These are phyloP conservation scores for Fusarium sulawesiense DNA, from an alignment of 2,329 filamentous ascomycete genomes.

Conservation along the genomic window DNA sequence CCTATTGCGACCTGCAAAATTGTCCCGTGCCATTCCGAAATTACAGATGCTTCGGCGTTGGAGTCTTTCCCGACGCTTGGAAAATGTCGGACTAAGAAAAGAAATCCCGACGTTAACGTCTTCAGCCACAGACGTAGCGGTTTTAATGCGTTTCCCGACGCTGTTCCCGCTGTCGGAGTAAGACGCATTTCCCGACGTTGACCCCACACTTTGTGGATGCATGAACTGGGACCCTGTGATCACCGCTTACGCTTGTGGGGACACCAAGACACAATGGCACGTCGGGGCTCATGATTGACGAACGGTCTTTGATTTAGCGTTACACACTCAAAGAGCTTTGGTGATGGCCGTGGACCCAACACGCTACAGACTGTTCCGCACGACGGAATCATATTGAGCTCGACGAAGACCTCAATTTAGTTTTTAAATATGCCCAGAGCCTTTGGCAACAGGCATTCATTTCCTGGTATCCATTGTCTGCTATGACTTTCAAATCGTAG, in stretches of 20 bases:
- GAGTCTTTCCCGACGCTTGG: background rate
- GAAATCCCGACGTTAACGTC: background rate
- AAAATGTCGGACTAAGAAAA: background rate
- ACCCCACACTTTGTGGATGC: background rate
- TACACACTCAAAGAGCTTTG: no score
- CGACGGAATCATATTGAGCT: background rate
- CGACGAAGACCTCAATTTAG: background rate
- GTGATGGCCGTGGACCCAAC: no score
- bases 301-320: background rate
- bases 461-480: background rate
- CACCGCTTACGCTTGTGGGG: background rate
- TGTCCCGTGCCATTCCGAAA: background rate
- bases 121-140: background rate
- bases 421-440: background rate
- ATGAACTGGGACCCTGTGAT: background rate
- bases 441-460: background rate
- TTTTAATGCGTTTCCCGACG: conserved; percentile 1
- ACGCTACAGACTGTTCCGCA: background rate
- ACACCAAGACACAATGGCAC: background rate
- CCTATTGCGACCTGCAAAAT: background rate
- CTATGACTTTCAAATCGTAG: no score
- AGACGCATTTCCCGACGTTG: background rate
- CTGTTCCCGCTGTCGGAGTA: conserved; percentile 6
- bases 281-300: background rate
- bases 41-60: background rate